Conservation (phyloP, 83 land plant genomes). For the Diphasiastrum complanatum region DNA sequence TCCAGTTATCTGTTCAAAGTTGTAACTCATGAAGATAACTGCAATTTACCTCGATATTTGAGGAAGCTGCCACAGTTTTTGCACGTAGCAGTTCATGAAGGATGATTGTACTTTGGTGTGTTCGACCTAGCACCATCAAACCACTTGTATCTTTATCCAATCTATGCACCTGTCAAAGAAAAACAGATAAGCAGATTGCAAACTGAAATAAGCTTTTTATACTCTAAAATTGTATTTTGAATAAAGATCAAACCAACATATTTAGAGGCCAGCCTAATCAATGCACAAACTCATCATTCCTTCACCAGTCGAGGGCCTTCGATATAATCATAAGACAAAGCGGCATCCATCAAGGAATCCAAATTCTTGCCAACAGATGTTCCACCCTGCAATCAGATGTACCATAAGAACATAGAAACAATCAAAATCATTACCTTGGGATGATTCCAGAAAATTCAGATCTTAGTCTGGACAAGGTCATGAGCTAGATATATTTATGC, state of each 20-base stretch:
- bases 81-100: slow-evolving; percentile 22
- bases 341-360: slow-evolving; percentile 29
- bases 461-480: too few relatives aligned
- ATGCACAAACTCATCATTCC: too few relatives aligned
- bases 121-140: slow-evolving; percentile 28
- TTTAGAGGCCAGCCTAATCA: too few relatives aligned
- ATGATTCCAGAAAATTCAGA: too few relatives aligned
- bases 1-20: too few relatives aligned
- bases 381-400: slow-evolving; percentile 22
- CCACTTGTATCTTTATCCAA: slow-evolving; percentile 34
- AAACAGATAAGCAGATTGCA: background rate
- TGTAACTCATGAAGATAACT: too few relatives aligned
- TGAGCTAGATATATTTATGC: too few relatives aligned
- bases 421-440: too few relatives aligned
- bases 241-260: too few relatives aligned
- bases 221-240: too few relatives aligned
- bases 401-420: background rate
- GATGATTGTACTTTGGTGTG: slow-evolving; percentile 23
- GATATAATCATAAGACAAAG: slow-evolving; percentile 21
- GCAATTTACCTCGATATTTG: slow-evolving; percentile 8
- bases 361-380: slow-evolving; percentile 24
- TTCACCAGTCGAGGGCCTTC: slow-evolving; percentile 37
- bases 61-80: slow-evolving; percentile 10
- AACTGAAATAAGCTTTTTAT: too few relatives aligned
- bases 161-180: slow-evolving; percentile 23